Evolutionary conservation across 1,284 basidiomycete species (phyloP).

Genomic region (Retiboletus flavoniger): DNA sequence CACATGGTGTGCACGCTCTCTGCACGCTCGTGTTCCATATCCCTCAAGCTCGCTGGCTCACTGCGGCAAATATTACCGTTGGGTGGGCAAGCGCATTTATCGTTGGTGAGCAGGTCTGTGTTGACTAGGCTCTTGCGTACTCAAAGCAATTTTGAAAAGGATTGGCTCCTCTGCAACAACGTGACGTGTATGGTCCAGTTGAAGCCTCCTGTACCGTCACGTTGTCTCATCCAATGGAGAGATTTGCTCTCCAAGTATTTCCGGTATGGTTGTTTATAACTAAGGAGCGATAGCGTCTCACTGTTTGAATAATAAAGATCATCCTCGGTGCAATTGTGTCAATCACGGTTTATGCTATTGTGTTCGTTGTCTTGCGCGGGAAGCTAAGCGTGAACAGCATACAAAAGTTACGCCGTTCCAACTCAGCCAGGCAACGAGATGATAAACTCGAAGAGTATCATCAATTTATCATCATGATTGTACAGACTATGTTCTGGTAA

Average conservation of each 20-base stretch:
- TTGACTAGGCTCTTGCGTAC: background rate
- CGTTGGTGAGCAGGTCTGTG: slow-evolving; percentile 42
- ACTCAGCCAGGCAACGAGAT: slow-evolving; percentile 46
- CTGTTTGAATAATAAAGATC: slow-evolving; percentile 41
- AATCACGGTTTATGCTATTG: slow-evolving; percentile 53
- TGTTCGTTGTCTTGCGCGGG: slow-evolving; percentile 57
- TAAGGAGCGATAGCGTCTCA: slow-evolving; percentile 1
- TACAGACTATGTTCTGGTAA: slow-evolving; percentile 68
- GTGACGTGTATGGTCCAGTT: slow-evolving; percentile 51
- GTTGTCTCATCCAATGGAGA: slow-evolving; percentile 38
- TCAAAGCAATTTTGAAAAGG: slow-evolving; percentile 33
- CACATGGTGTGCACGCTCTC: slow-evolving; percentile 69
- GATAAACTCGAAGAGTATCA: slow-evolving; percentile 53
- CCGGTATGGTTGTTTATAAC: slow-evolving; percentile 46
- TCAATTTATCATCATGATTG: slow-evolving; percentile 56
- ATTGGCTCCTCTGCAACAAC: slow-evolving; percentile 42
- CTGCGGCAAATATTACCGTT: slow-evolving; percentile 40
- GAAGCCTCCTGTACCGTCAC: slow-evolving; percentile 55
- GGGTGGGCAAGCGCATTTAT: slow-evolving; percentile 55
- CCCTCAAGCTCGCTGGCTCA: slow-evolving; percentile 51
- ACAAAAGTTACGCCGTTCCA: slow-evolving; percentile 50
- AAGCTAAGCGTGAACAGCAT: slow-evolving; percentile 45
- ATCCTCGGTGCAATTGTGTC: slow-evolving; percentile 55
- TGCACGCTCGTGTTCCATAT: slow-evolving; percentile 58
- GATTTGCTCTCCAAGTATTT: slow-evolving; percentile 55